Conservation (phyloP, 1,284 basidiomycete genomes). For the Retiboletus fuscus region DNA sequence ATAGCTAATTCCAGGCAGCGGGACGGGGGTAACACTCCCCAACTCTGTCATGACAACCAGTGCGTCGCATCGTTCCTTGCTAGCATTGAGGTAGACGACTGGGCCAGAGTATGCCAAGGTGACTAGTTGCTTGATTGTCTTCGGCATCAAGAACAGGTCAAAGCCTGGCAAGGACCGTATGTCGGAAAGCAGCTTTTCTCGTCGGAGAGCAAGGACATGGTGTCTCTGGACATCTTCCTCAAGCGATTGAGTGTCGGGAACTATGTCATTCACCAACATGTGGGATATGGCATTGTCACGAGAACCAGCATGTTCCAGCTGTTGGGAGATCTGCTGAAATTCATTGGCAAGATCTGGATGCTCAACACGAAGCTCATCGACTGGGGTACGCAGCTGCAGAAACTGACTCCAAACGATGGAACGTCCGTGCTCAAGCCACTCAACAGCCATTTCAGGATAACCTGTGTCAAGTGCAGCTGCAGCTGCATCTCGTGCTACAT, state of each 20-base stretch:
- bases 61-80: no score
- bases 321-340: no score
- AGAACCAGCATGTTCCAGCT: not conserved
- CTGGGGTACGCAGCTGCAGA: not conserved
- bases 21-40: no score
- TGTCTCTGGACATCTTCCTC: not conserved
- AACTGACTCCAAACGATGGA: not conserved
- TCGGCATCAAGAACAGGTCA: no score
- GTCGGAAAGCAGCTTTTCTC: no score
- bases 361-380: not conserved
- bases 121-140: no score
- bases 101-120: no score
- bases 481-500: no score
- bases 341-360: not conserved
- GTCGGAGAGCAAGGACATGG: not conserved
- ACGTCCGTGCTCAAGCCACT: not conserved
- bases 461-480: not conserved
- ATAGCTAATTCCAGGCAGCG: no score
- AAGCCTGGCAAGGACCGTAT: no score
- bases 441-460: not conserved
- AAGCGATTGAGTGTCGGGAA: not conserved
- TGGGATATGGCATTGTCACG: not conserved
- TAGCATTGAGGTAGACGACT: no score
- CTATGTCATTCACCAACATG: not conserved
- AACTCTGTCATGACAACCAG: no score